These are phyloP conservation scores for Tulasnella sp. DNA, from an alignment of 768 basidiomycete genomes.

Conservation along the genomic window DNA sequence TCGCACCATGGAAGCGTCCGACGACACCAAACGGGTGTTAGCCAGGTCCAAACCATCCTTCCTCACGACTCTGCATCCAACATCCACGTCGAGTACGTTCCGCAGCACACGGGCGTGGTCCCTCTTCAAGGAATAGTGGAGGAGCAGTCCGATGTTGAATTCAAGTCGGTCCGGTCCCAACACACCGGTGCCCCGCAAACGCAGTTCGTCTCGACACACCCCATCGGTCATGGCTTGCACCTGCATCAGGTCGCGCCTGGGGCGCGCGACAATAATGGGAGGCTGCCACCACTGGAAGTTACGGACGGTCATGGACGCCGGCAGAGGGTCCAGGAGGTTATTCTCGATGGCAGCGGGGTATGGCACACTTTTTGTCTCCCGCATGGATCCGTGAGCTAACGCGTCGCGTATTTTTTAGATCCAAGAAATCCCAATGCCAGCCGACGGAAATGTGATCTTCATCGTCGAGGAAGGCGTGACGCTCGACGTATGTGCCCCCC, in stretches of 20 bases:
- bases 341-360: conserved; percentile 18
- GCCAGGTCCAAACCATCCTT: conserved; percentile 13
- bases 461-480: conserved; percentile 22
- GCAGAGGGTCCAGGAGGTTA: conserved; percentile 12
- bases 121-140: conserved; percentile 17
- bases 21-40: conserved; percentile 9
- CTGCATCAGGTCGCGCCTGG: background rate
- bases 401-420: background rate
- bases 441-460: conserved; percentile 21
- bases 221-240: conserved; percentile 9
- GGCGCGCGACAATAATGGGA: background rate
- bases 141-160: conserved; percentile 15
- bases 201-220: background rate
- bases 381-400: background rate
- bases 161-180: background rate
- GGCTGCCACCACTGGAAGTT: conserved; percentile 8
- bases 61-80: conserved; percentile 17
- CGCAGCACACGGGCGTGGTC: background rate
- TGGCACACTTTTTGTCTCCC: background rate
- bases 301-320: conserved; percentile 10
- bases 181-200: background rate
- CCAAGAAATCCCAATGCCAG: conserved; percentile 21
- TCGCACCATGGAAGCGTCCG: background rate
- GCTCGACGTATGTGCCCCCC: conserved; percentile 11
- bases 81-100: conserved; percentile 6